Evolutionary conservation across 306 rosid species (phyloP).

Genomic region (Sechiopsis laciniata): DNA sequence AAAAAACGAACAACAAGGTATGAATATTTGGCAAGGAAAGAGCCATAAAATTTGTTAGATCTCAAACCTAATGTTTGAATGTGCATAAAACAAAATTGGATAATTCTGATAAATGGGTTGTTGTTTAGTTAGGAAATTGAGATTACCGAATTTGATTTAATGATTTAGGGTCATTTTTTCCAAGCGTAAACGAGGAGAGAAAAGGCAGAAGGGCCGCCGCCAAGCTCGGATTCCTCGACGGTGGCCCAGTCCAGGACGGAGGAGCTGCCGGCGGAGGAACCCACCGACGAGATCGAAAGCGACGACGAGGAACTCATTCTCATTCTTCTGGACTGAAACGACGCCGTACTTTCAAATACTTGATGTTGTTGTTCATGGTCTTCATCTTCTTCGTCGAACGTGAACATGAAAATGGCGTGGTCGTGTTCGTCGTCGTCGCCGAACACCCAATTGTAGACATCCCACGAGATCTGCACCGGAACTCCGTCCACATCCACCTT

Average conservation of each 20-base stretch:
- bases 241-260: slow-evolving; percentile 86
- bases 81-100: too few relatives aligned
- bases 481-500: slow-evolving; percentile 57
- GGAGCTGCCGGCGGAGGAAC: slow-evolving; percentile 70
- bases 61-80: too few relatives aligned
- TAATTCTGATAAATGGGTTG: too few relatives aligned
- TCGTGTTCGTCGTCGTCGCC: slow-evolving; percentile 29
- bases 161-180: slow-evolving; percentile 34
- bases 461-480: slow-evolving; percentile 81
- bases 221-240: slow-evolving; percentile 66
- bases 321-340: slow-evolving; percentile 31
- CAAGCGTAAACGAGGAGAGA: slow-evolving; percentile 79
- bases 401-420: slow-evolving; percentile 82
- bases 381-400: slow-evolving; percentile 53
- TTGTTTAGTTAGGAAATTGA: not conserved
- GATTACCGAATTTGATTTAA: not conserved
- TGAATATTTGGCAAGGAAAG: too few relatives aligned
- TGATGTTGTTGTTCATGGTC: not conserved
- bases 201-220: slow-evolving; percentile 57
- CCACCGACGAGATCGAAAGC: slow-evolving; percentile 62
- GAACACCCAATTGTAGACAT: slow-evolving; percentile 79
- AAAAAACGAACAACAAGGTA: too few relatives aligned
- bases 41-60: too few relatives aligned
- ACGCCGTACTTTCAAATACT: not conserved
- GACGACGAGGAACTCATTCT: slow-evolving; percentile 68